Evolutionary conservation across 129 eudicot genomes (phyloP), one percentile per base, ranked within the genome.

Genomic region (Apium graveolens): DNA sequence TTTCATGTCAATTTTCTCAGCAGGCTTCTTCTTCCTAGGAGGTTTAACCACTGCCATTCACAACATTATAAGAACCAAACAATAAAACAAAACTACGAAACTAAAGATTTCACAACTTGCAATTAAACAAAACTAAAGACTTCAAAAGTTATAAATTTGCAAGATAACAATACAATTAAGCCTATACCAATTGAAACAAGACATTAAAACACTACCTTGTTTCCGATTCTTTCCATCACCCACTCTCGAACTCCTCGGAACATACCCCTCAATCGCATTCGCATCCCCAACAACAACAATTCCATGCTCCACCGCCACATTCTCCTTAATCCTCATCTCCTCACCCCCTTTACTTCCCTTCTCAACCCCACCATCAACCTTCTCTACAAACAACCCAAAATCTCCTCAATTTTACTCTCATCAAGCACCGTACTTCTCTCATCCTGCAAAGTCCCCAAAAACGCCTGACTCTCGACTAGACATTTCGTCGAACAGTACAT

Each of bases 201-300:
- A 2, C 27, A 39, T 14, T 11, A n/a, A 72, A 21, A 42, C 17
- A 2, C 39, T 74, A 84, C 90, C 88, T 86, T 76, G 70, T 32
- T 49, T 82, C 32, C 7, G 31, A 18, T 68, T 78, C 41, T 80
- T 78, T 3, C 53, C 65, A 17, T 39, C 76, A 18, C 7, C 66
- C 14, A 65, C 51, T 24, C 79, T 83, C 45, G 79, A 13, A 17
- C 13, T 80, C 44, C 39, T 81, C 13, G 98, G 97, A 70, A 90
- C 96, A 85, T 91, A 95, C 31, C 98, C 98, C 70, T 95, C 98
- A 78, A 95, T 85, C 21, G 98, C 96, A 83, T 92, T 92, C 27
- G 98, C 97, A 91, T 80, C 90, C 97, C 92, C 84, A 88, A 35
- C 45, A 90, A 81, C 68, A 70, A 95, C 87, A 29, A 78, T 88